Conservation (phyloP, 108 stramenopile genomes). For the Conticribra weissflogii region DNA sequence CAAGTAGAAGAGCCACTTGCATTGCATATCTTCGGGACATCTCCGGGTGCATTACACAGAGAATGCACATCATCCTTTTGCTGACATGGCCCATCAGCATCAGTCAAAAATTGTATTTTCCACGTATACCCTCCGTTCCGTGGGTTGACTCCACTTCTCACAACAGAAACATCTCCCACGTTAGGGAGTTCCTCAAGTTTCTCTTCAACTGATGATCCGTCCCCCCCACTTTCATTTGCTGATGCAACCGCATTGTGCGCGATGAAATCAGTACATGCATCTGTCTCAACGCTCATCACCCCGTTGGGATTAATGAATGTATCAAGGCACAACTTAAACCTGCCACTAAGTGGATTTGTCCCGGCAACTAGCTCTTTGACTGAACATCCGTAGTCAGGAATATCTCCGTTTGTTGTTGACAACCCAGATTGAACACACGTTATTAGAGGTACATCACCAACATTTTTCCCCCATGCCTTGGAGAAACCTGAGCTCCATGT, state of each 20-base stretch:
- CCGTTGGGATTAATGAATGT: conserved; percentile 39
- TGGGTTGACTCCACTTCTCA: conserved; percentile 62
- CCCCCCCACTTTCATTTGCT: conserved; percentile 68
- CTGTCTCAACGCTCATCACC: conserved; percentile 58
- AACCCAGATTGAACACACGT: conserved; percentile 62
- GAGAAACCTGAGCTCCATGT: conserved; percentile 81
- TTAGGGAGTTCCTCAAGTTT: conserved; percentile 77
- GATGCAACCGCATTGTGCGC: conserved; percentile 74
- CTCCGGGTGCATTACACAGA: conserved; percentile 79
- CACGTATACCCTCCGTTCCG: conserved; percentile 84
- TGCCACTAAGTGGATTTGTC: conserved; percentile 74
- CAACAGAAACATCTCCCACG: conserved; percentile 82
- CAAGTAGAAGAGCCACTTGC: conserved; percentile 27
- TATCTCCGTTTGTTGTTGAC: conserved; percentile 62
- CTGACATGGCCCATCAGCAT: conserved; percentile 71
- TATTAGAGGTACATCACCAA: conserved; percentile 66
- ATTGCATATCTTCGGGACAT: conserved; percentile 72
- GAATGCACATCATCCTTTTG: conserved; percentile 54
- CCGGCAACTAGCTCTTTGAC: conserved; percentile 66
- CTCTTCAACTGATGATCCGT: conserved; percentile 82
- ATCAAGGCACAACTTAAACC: conserved; percentile 77
- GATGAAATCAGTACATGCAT: conserved; percentile 65
- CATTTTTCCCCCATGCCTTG: conserved; percentile 88
- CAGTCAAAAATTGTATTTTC: conserved; percentile 78
- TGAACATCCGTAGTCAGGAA: conserved; percentile 63